Conservation (phyloP, 2,329 filamentous ascomycete species). For the Conoideocrella luteorostrata region DNA sequence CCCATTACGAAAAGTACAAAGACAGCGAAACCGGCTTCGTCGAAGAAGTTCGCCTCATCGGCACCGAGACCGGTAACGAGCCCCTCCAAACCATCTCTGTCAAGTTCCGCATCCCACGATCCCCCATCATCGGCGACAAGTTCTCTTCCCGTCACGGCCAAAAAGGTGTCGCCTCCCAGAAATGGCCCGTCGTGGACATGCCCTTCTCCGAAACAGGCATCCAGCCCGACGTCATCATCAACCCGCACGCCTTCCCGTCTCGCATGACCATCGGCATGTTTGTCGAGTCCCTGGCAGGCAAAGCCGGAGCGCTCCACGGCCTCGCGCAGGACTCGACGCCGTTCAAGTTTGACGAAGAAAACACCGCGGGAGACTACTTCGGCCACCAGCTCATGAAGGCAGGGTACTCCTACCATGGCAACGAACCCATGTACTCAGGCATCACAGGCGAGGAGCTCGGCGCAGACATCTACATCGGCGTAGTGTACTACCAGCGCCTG, state of each 20-base stretch:
- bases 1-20: constrained; percentile 90
- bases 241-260: constrained; percentile 97
- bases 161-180: constrained; percentile 93
- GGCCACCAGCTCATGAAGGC: constrained; percentile 92
- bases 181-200: constrained; percentile 92
- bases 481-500: constrained; percentile 96
- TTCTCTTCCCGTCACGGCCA: constrained; percentile 98
- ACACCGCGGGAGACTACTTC: constrained; percentile 90
- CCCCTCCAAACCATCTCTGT: constrained; percentile 83
- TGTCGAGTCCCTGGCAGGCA: constrained; percentile 92
- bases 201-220: constrained; percentile 96
- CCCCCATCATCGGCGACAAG: constrained; percentile 94
- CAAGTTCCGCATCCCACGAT: constrained; percentile 86
- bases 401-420: constrained; percentile 96
- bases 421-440: constrained; percentile 97
- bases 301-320: constrained; percentile 88
- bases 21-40: constrained; percentile 82
- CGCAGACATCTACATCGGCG: constrained; percentile 92
- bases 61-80: constrained; percentile 74
- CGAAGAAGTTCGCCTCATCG: constrained; percentile 87
- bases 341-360: constrained; percentile 87
- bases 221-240: constrained; percentile 97
- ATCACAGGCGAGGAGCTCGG: constrained; percentile 92
- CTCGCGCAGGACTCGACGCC: constrained; percentile 94
- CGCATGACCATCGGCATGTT: constrained; percentile 99